These are phyloP conservation scores for Neoboletus magnificus DNA, from an alignment of 768 basidiomycete species.

Conservation along the genomic window DNA sequence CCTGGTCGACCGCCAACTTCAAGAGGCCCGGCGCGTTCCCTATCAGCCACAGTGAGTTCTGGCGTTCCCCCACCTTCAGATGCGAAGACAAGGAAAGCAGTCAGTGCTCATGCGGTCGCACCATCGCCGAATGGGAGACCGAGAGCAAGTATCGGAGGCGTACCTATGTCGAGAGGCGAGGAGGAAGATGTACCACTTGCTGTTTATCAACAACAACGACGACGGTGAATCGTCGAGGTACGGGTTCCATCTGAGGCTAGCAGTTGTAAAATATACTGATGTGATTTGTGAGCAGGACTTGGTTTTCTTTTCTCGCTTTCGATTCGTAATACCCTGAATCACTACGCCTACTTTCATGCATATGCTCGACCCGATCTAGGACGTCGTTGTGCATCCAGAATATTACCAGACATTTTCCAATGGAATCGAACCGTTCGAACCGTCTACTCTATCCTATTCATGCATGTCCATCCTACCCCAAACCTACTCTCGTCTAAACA, in stretches of 20 bases:
- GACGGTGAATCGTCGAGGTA: conserved; percentile 36
- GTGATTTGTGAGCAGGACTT: conserved; percentile 1
- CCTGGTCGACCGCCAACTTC: conserved; percentile 24
- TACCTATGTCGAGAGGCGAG: conserved; percentile 39
- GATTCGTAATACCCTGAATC: conserved; percentile 6
- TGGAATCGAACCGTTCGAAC: conserved; percentile 19
- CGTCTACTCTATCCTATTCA: conserved; percentile 22
- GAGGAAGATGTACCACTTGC: conserved; percentile 83
- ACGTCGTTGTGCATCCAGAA: conserved; percentile 22
- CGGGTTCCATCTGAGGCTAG: background rate
- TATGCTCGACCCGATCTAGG: conserved; percentile 24
- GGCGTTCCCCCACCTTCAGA: conserved; percentile 37
- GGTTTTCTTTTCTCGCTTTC: background rate
- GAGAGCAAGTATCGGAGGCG: conserved; percentile 38
- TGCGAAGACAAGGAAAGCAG: conserved; percentile 60
- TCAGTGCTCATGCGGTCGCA: conserved; percentile 60
- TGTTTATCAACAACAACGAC: conserved; percentile 72
- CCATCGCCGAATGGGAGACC: conserved; percentile 36
- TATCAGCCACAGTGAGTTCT: conserved; percentile 61
- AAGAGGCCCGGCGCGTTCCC: conserved; percentile 60
- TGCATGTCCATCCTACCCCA: conserved; percentile 21
- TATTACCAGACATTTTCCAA: conserved; percentile 22
- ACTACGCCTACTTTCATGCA: background rate
- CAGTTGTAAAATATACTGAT: conserved; percentile 6
- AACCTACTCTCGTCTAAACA: conserved; percentile 17